Evolutionary conservation across 2,329 filamentous ascomycete genomes (phyloP).

Genomic region (Hirsutella thompsonii): DNA sequence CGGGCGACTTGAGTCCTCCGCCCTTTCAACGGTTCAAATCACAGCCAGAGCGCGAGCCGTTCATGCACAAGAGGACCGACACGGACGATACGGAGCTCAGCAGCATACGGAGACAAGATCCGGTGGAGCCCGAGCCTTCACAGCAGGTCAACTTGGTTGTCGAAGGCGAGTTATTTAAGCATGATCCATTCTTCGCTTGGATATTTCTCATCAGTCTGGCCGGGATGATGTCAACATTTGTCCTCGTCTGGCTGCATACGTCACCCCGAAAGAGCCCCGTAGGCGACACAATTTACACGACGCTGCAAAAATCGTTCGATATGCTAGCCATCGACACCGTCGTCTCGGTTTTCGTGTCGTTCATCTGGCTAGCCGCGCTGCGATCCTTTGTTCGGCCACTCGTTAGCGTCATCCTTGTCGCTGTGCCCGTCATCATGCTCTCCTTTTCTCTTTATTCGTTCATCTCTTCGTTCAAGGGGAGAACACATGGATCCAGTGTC

Average conservation of each 20-base stretch:
- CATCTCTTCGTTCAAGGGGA: slow-evolving; percentile 74
- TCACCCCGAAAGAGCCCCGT: slow-evolving; percentile 58
- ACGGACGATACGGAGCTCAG: slow-evolving; percentile 36
- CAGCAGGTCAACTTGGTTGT: slow-evolving; percentile 37
- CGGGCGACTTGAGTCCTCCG: slow-evolving; percentile 40
- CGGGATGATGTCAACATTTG: slow-evolving; percentile 74
- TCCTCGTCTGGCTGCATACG: slow-evolving; percentile 84
- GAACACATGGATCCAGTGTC: slow-evolving; percentile 58
- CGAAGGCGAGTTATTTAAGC: slow-evolving; percentile 58
- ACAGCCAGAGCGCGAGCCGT: slow-evolving; percentile 22
- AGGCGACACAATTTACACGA: slow-evolving; percentile 90
- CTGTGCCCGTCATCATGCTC: slow-evolving; percentile 74
- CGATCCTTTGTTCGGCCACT: slow-evolving; percentile 80
- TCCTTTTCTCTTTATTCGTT: slow-evolving; percentile 89
- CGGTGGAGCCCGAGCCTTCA: slow-evolving; percentile 20
- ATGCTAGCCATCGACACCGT: slow-evolving; percentile 85
- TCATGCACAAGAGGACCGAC: slow-evolving; percentile 27
- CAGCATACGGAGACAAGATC: slow-evolving; percentile 20
- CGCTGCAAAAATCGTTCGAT: slow-evolving; percentile 73
- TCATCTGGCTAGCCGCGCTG: slow-evolving; percentile 81
- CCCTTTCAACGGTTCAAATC: slow-evolving; percentile 48
- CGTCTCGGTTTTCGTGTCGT: slow-evolving; percentile 75
- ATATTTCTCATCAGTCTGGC: slow-evolving; percentile 78
- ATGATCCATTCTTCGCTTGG: slow-evolving; percentile 87
- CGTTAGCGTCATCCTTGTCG: slow-evolving; percentile 67